phyloP scores from a whole-genome alignment of 139 green algal genomes.

The Pleodorina starrii region DNA sequence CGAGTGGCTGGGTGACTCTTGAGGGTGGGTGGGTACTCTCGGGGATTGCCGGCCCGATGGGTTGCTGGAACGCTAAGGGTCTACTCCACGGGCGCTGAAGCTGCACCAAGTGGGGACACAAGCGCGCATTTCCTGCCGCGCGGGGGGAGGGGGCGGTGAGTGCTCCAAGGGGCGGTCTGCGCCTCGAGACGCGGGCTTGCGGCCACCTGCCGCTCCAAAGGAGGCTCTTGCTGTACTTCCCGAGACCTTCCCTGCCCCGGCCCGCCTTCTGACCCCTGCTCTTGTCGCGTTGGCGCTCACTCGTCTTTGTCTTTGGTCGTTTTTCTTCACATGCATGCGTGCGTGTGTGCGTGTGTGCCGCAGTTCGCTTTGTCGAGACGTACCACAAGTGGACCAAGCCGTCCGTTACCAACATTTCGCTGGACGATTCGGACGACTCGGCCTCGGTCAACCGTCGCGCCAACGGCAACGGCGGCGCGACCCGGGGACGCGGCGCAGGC shows the following conservation, averaged over 20 bases:
- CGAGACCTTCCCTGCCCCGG: no score
- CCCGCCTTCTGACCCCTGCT: no score
- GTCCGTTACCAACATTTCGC: constrained; percentile 62
- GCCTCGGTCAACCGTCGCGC: background rate
- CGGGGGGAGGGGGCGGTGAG: no score
- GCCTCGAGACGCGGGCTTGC: background rate
- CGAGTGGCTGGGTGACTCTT: background rate
- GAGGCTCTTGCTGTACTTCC: background rate
- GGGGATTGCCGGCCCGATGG: background rate
- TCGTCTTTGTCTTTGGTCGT: background rate
- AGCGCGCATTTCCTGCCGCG: no score
- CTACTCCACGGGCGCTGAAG: no score
- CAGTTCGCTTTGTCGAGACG: constrained; percentile 80
- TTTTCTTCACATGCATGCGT: background rate
- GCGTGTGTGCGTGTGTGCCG: background rate
- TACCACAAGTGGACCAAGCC: constrained; percentile 80
- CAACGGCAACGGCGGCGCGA: constrained; percentile 4
- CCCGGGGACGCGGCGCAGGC: background rate
- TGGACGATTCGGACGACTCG: constrained; percentile 29
- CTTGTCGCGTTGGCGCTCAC: no score
- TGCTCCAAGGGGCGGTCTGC: background rate
- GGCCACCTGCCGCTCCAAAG: background rate
- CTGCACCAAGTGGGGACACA: no score
- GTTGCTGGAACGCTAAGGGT: no score
- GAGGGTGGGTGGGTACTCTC: background rate